Evolutionary conservation across 2,329 filamentous ascomycete genomes (phyloP), one percentile per base, ranked within the genome.

Genomic region (Bipolaris cookei): DNA sequence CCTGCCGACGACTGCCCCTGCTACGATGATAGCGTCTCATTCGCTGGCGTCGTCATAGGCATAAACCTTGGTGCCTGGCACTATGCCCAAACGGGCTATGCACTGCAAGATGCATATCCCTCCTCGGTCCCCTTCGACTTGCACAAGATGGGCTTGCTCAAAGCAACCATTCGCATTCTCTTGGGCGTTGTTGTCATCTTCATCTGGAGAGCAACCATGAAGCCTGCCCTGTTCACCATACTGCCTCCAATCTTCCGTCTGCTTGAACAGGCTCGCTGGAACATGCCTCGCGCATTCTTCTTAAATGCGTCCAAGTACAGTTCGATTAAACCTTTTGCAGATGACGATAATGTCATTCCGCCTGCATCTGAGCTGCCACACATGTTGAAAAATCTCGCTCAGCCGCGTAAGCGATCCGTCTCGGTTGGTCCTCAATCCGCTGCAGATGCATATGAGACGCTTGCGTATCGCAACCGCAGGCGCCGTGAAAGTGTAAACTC

Each of bases 1-100:
- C 95, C 95, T 0, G 95, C 92, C 1, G 95, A 99, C 74, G 92
- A 97, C 74, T 99, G 95, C 66, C 94, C 94, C 4, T 98, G 94
- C 76, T 98, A 96, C 72, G 94, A 98, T 73, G 94, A 98, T 78
- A 96, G 91, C 67, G 91, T 98, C 46, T 89, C 93, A 3, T 98
- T 98, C 77, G 89, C 92, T 18, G 94, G 91, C 1, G 93, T 97
- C 20, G 84, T 96, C 52, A 90, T 97, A 67, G 95, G 95, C 0
- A 81, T 91, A 44, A 90, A 96, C 69, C 78, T 90, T 58, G 94
- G 90, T 8, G 89, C 87, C 6, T 98, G 93, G 94, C 90, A 92
- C 68, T 91, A 90, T 67, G 84, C 85, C 1, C 83, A 83, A 52
- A 86, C 86, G 6, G 76, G 77, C 11, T 82, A 80, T 66, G 80